phyloP scores from a whole-genome alignment of 176 grass and related monocot species.

The Lolium rigidum region DNA sequence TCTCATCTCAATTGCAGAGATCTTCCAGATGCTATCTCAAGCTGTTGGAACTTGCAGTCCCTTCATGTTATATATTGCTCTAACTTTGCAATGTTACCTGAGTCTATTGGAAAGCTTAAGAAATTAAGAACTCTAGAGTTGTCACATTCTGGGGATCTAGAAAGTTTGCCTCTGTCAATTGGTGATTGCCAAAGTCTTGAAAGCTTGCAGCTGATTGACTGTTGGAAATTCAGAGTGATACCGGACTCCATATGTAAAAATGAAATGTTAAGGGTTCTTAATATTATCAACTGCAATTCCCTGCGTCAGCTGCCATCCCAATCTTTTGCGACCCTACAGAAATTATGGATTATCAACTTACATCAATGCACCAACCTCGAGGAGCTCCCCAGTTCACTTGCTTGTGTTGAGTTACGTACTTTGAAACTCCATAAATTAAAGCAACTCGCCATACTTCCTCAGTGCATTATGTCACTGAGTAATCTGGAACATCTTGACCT shows the following conservation, averaged over 20 bases:
- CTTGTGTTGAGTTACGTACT: background rate
- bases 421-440: background rate
- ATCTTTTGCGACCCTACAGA: background rate
- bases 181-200: background rate
- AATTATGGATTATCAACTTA: background rate
- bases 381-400: background rate
- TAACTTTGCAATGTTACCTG: background rate
- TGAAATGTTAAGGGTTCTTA: background rate
- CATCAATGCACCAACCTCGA: accelerated
- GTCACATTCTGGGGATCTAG: background rate
- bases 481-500: background rate
- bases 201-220: background rate
- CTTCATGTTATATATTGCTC: no score
- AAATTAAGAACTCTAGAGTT: constrained; percentile 39
- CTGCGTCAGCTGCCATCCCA: background rate
- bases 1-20: no score
- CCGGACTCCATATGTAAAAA: background rate
- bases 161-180: constrained; percentile 23
- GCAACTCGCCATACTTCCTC: background rate
- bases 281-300: background rate
- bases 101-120: background rate
- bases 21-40: no score
- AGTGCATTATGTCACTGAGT: background rate
- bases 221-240: background rate
- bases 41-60: no score